phyloP scores from a whole-genome alignment of 2,329 filamentous ascomycete genomes.

The Botrytis paeoniae region DNA sequence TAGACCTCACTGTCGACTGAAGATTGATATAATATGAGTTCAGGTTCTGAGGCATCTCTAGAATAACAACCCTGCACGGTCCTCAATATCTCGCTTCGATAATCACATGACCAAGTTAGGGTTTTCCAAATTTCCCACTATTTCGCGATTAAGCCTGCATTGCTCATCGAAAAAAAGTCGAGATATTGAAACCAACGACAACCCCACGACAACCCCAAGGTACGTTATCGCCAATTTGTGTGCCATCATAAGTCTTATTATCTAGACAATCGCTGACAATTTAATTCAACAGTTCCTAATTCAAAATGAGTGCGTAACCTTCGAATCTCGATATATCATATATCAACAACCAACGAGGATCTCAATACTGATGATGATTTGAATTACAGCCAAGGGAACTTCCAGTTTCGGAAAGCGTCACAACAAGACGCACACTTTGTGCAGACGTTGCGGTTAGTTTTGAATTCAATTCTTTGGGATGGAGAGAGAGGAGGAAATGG shows the following conservation, averaged over 20 bases:
- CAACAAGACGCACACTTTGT: constrained; percentile 40
- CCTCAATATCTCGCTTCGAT: constrained; percentile 7
- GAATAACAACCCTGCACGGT: neutral
- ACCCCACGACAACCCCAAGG: constrained; percentile 20
- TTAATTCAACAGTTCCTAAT: constrained; percentile 29
- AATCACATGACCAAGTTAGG: constrained; percentile 18
- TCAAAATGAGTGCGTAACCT: constrained; percentile 38
- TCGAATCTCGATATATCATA: constrained; percentile 7
- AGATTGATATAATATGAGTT: constrained; percentile 4
- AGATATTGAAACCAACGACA: constrained; percentile 17
- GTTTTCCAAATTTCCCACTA: constrained; percentile 15
- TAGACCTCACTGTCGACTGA: neutral
- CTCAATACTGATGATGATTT: constrained; percentile 15
- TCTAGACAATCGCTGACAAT: constrained; percentile 10
- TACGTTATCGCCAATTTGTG: constrained; percentile 7
- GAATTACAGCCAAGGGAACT: constrained; percentile 37
- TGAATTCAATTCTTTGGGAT: constrained; percentile 33
- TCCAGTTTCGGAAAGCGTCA: constrained; percentile 38
- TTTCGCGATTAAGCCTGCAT: constrained; percentile 5
- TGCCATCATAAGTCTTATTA: neutral
- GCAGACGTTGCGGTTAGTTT: constrained; percentile 40
- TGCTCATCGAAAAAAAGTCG: constrained; percentile 15
- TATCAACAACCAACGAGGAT: constrained; percentile 20
- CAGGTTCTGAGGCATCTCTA: neutral
- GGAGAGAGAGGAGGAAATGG: constrained; percentile 1